Evolutionary conservation across 73 alveolate species (phyloP), one percentile per base, ranked within the genome.

Genomic region (Paramecium sexaurelia): DNA sequence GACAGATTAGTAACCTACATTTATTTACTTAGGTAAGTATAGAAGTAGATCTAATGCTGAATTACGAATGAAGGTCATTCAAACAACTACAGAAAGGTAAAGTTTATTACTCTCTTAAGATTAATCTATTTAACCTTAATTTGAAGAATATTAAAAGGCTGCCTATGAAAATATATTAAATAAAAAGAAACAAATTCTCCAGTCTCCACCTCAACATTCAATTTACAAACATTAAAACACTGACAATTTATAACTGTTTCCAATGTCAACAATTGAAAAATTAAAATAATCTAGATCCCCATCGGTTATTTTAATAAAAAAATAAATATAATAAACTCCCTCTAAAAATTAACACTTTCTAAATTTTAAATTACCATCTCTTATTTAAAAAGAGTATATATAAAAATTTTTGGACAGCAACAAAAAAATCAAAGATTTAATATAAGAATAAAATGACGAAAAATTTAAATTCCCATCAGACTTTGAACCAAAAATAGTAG

Each of bases 1-100:
- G 83, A 61, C 41, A 61, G 7, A 6, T 15, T n/a, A 61, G 83
- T 61, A 61, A 61, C 26, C 43, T 9, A 61, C 17, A 9, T 24
- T n/a, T 61, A 10, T 29, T 61, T 61, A 61, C n/a, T 29, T 61
- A 61, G 83, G 17, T 61, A 61, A 61, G 27, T 24, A 61, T 8
- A 61, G 83, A 6, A 61, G 83, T 61, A 7, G 83, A 61, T 61
- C 83, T 29, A 61, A 61, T 61, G 83, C 83, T 29, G 83, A 61
- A 29, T 61, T 61, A 6, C 51, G 83, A 29, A 29, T 61, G 45
- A 61, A 61, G n/a, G 26, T 61, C 7, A 29, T 61, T 10, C 26
- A 61, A 27, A 19, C 83, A 29, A 61, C 39, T 61, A 61, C 83
- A 2, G 83, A 61, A 32, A 61, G 83, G 26, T 32, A 61, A 24